Percentiles rank a stretch among this genome's conserved stretches.
These are phyloP conservation scores for Phytophthora multivora DNA, from an alignment of 352 stramenopile species.

Conservation along the genomic window DNA sequence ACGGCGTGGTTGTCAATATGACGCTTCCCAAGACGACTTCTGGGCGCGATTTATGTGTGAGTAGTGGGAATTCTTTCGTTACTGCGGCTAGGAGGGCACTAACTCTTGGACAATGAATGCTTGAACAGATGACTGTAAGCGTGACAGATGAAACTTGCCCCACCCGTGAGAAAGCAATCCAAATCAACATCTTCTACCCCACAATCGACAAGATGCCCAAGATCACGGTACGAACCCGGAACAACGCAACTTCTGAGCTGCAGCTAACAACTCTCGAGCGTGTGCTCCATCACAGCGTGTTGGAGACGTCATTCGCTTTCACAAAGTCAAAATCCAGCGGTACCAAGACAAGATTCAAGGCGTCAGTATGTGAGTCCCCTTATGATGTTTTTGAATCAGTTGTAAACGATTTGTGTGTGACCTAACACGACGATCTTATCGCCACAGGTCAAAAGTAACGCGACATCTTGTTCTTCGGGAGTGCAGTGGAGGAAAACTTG, in stretches of 20 bases:
- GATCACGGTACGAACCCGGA: slow-evolving; percentile 44
- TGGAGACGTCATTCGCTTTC: slow-evolving; percentile 81
- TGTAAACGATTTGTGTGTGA: too few relatives aligned
- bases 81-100: too few relatives aligned
- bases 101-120: background rate
- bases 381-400: too few relatives aligned
- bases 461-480: slow-evolving; percentile 66
- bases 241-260: background rate
- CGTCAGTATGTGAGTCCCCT: slow-evolving; percentile 47
- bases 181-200: slow-evolving; percentile 71
- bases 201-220: slow-evolving; percentile 64
- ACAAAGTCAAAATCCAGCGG: slow-evolving; percentile 72
- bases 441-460: slow-evolving; percentile 40
- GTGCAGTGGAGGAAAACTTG: slow-evolving; percentile 26
- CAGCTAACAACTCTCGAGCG: background rate
- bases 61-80: slow-evolving; percentile 21
- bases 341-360: slow-evolving; percentile 66
- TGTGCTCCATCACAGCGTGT: slow-evolving; percentile 44
- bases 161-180: slow-evolving; percentile 53
- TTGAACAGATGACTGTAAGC: slow-evolving; percentile 70
- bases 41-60: slow-evolving; percentile 68
- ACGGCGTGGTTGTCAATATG: slow-evolving; percentile 78
- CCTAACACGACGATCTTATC: background rate
- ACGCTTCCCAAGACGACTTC: slow-evolving; percentile 67
- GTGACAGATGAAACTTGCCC: slow-evolving; percentile 69